These are phyloP conservation scores for Tilletia walkeri DNA, from an alignment of 1,284 basidiomycete species.

Conservation along the genomic window DNA sequence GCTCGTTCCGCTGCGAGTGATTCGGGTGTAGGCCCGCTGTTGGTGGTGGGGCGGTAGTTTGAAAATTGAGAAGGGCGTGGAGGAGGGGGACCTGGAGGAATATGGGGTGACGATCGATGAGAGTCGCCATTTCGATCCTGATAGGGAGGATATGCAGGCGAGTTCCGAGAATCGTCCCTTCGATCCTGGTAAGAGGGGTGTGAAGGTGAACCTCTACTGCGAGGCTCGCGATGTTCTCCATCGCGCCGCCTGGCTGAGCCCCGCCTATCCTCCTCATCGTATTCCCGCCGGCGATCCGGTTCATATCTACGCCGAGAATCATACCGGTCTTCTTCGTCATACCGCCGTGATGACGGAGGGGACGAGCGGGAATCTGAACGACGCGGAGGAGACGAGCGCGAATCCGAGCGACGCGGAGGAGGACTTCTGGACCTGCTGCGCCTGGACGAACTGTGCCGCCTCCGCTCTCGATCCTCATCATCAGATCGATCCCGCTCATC, in stretches of 20 bases:
- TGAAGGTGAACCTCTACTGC: background rate
- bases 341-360: background rate
- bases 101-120: constrained; percentile 20
- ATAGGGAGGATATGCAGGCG: background rate
- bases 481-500: constrained; percentile 19
- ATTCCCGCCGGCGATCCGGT: background rate
- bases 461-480: background rate
- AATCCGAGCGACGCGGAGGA: constrained; percentile 15
- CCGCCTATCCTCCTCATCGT: background rate
- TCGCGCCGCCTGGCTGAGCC: background rate
- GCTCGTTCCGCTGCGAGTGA: constrained; percentile 65
- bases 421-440: constrained; percentile 9
- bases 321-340: constrained; percentile 14
- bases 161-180: constrained; percentile 17
- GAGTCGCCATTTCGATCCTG: constrained; percentile 19
- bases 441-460: background rate
- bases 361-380: constrained; percentile 14
- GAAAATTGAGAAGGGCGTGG: background rate
- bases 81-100: constrained; percentile 10
- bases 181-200: background rate
- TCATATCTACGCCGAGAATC: background rate
- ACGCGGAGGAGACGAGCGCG: constrained; percentile 7
- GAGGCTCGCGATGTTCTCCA: background rate
- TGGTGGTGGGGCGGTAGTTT: background rate
- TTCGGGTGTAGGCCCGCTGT: constrained; percentile 21